Evolutionary conservation across 345 rosid genomes (phyloP).

Genomic region (Gossypium thurberi): DNA sequence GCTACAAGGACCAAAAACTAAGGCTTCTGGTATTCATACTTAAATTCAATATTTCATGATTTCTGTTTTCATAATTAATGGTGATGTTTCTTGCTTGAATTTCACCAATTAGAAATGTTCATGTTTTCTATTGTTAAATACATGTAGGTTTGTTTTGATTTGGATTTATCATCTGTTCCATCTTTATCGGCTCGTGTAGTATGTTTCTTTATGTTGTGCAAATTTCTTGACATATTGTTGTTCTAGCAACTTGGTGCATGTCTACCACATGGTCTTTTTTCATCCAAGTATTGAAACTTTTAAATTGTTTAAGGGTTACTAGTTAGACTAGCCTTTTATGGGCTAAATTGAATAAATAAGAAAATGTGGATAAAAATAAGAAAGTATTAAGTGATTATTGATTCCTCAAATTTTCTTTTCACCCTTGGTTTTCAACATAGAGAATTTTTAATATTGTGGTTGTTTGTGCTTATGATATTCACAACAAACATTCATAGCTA

Average conservation of each 20-base stretch:
- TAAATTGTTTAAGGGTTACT: background rate
- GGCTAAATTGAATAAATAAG: background rate
- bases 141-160: conserved; percentile 2
- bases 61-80: background rate
- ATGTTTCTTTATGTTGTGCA: background rate
- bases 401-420: background rate
- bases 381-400: background rate
- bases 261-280: background rate
- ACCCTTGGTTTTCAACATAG: background rate
- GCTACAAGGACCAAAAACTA: conserved; percentile 85
- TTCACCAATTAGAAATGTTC: background rate
- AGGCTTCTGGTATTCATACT: conserved; percentile 59
- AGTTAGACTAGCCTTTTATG: background rate
- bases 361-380: background rate
- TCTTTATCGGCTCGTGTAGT: background rate
- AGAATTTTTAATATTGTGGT: background rate
- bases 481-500: background rate
- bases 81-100: conserved; percentile 2
- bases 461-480: background rate
- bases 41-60: background rate
- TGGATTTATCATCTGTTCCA: background rate
- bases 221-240: background rate
- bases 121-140: background rate
- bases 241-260: background rate
- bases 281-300: background rate